Evolutionary conservation across 441 rosid species (phyloP).

Genomic region (Brassica balearica): DNA sequence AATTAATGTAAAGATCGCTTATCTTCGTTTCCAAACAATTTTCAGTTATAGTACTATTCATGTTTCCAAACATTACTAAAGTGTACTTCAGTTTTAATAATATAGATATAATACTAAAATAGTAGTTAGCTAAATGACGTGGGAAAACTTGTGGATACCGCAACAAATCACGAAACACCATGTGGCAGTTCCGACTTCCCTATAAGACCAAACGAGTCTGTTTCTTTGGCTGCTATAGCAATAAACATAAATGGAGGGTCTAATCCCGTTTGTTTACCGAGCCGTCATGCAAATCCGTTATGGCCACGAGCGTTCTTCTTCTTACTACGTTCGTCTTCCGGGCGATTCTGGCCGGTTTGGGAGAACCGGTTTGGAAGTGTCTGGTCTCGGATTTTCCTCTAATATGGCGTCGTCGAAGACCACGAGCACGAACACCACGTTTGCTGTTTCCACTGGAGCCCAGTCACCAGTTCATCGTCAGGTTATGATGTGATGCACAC

Average conservation of each 20-base stretch:
- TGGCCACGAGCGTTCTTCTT: constrained; percentile 48
- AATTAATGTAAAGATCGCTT: too few relatives aligned
- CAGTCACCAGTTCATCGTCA: constrained; percentile 70
- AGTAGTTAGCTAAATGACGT: constrained; percentile 29
- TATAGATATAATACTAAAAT: neutral
- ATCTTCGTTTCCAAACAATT: too few relatives aligned
- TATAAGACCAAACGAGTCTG: constrained; percentile 27
- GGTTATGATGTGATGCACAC: constrained; percentile 44
- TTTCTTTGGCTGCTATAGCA: constrained; percentile 16
- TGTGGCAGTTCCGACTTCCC: constrained; percentile 5
- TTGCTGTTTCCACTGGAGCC: constrained; percentile 55
- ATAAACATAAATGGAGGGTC: constrained; percentile 69
- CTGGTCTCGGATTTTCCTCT: constrained; percentile 42
- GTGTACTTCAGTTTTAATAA: too few relatives aligned
- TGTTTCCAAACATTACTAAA: too few relatives aligned
- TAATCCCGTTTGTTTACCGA: constrained; percentile 76
- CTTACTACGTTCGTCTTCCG: constrained; percentile 78
- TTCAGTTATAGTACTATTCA: too few relatives aligned
- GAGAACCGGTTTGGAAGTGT: constrained; percentile 44
- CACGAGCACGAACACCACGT: constrained; percentile 44
- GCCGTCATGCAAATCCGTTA: constrained; percentile 67
- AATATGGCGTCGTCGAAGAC: constrained; percentile 41
- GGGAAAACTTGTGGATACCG: constrained; percentile 32
- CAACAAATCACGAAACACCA: constrained; percentile 35
- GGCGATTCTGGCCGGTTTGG: constrained; percentile 78